phyloP scores from a whole-genome alignment of 2,329 filamentous ascomycete species.

The Claviceps lovelessii region DNA sequence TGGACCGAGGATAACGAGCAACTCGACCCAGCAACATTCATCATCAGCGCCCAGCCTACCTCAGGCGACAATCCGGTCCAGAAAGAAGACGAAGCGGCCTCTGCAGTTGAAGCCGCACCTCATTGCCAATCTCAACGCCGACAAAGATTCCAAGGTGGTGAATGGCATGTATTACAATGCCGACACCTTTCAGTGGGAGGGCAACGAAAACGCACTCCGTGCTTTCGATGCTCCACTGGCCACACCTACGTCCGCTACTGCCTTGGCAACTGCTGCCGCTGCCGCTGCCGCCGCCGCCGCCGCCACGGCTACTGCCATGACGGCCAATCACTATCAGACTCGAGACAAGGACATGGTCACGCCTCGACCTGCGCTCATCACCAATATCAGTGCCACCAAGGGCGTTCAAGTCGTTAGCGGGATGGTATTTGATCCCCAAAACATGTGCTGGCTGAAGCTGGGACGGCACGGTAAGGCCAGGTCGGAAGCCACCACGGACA shows the following conservation, averaged over 20 bases:
- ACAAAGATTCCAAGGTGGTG: conserved; percentile 70
- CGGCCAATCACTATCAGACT: conserved; percentile 20
- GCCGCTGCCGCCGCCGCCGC: neutral
- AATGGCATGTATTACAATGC: conserved; percentile 91
- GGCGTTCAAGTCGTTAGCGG: conserved; percentile 90
- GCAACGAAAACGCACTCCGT: conserved; percentile 74
- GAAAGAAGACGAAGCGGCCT: conserved; percentile 41
- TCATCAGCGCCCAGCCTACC: conserved; percentile 27
- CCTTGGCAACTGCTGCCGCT: conserved; percentile 10
- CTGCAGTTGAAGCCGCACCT: conserved; percentile 69
- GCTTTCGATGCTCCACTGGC: conserved; percentile 57
- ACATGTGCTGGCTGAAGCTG: conserved; percentile 95
- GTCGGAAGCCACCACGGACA: conserved; percentile 36
- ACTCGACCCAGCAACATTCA: conserved; percentile 19
- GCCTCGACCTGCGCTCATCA: conserved; percentile 67
- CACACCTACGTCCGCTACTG: conserved; percentile 33
- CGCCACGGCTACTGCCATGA: neutral
- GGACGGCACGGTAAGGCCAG: conserved; percentile 32
- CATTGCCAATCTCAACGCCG: conserved; percentile 66
- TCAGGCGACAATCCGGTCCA: conserved; percentile 32
- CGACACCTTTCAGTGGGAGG: conserved; percentile 77
- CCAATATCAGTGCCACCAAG: conserved; percentile 70
- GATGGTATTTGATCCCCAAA: conserved; percentile 94
- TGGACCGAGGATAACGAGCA: conserved; percentile 30
- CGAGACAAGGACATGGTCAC: conserved; percentile 45